A percentile compares a stretch with the other conserved stretches of the same genome.
Evolutionary conservation across 2,329 filamentous ascomycete species (phyloP).

Genomic region (Neopestalotiopsis rosae): DNA sequence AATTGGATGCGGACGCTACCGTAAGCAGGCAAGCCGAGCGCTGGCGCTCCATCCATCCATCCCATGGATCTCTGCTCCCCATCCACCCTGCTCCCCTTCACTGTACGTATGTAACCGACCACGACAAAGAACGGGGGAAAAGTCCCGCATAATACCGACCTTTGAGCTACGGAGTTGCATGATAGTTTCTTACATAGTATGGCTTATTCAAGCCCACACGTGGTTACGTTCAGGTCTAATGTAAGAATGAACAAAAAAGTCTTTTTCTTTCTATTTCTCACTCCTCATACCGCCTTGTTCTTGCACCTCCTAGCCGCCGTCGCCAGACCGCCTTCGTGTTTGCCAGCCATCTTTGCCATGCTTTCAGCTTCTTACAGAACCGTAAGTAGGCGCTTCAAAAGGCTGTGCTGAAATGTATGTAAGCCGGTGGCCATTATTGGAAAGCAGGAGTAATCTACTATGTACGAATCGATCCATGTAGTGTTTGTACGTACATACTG

Average conservation of each 20-base stretch:
- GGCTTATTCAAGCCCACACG: background rate
- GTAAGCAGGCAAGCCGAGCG: constrained; percentile 1
- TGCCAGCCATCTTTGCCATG: background rate
- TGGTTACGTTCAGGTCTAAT: background rate
- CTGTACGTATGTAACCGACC: background rate
- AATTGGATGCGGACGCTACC: background rate
- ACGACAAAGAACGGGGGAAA: background rate
- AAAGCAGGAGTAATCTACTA: background rate
- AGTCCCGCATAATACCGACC: background rate
- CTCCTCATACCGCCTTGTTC: background rate
- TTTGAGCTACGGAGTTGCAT: background rate
- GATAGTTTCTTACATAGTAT: constrained; percentile 1
- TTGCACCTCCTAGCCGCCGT: background rate
- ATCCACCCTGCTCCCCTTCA: background rate
- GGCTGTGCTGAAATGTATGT: background rate
- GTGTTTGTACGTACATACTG: background rate
- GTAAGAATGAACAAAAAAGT: background rate
- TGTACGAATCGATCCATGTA: background rate
- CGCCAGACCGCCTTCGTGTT: background rate
- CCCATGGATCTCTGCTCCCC: background rate
- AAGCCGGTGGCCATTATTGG: background rate
- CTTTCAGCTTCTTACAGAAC: background rate
- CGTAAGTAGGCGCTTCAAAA: background rate
- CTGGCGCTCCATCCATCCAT: background rate
- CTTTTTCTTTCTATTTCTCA: background rate